Base-by-base conservation (phyloP, 2,329 filamentous ascomycete genomes). In the Calonectria multiphialidica region DNA sequence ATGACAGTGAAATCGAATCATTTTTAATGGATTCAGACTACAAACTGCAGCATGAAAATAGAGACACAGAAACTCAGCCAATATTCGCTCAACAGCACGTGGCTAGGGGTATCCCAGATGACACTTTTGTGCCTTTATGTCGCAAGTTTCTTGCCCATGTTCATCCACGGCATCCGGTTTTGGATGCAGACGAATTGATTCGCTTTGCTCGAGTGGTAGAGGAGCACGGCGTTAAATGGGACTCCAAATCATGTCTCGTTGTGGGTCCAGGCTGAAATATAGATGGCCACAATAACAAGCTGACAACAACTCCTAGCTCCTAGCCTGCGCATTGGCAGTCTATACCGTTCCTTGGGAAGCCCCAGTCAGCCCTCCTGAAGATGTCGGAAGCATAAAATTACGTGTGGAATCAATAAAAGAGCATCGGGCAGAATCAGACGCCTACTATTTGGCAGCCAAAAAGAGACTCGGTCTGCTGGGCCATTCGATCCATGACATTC, bases 191-290 rank as follows among this genome's bases (percentile, higher is more conserved):
- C 10, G 68, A 73, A 37, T 45, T 75, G 40, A 68, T 75, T 47
- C 28, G 45, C 1, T 61, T 67, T 47, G 72, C 72, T 35, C 55
- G 68, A 10, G 53, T 37, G 0, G 67, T 57, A 0, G 72, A 69
- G 1, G 72, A 75, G 8, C 25, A 72, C 13, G 73, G 73, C 0
- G 18, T 75, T 0, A 66, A 42, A n/a, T 75, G 73, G 72, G 72
- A 75, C 3, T 74, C 72, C 0, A 53, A 63, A n/a, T 75, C 73
- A 1, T 74, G 73, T 33, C 50, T 75, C 0, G 73, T 75, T 23
- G 73, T 70, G 25, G 63, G 69, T 63, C 6, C 2, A 15, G 18
- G 10, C 18, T 15, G 13, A 30, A 13, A 1, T 21, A 2, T 12
- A 2, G 13, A n/a, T 16, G 9, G 16, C 30, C 25, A 6, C 25